Evolutionary conservation across 345 rosid species (phyloP).

Genomic region (Lumnitzera racemosa): DNA sequence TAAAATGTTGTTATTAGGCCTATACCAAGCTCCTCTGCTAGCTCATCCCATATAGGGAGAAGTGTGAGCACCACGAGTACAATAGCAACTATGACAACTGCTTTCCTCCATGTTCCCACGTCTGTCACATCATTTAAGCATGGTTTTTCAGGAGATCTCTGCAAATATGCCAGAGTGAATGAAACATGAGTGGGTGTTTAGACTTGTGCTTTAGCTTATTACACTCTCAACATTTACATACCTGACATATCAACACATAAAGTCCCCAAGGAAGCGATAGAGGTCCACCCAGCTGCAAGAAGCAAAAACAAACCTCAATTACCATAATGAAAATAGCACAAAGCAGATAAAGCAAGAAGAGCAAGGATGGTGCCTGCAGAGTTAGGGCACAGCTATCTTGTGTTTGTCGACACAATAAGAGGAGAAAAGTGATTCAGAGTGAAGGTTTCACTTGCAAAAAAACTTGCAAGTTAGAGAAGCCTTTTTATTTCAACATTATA

Average conservation of each 20-base stretch:
- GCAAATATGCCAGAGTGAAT: constrained; percentile 4
- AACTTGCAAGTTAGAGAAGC: too few relatives aligned
- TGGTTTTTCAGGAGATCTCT: constrained; percentile 89
- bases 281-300: constrained; percentile 78
- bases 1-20: constrained; percentile 78
- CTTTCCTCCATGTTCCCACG: constrained; percentile 92
- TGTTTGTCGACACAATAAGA: too few relatives aligned
- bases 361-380: too few relatives aligned
- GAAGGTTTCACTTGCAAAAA: too few relatives aligned
- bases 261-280: constrained; percentile 94
- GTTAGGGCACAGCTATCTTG: too few relatives aligned
- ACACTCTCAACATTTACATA: constrained; percentile 10
- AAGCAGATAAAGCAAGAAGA: too few relatives aligned
- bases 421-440: too few relatives aligned
- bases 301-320: neutral
- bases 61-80: constrained; percentile 63
- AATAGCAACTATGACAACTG: constrained; percentile 41
- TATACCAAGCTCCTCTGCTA: constrained; percentile 91
- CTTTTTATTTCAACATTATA: too few relatives aligned
- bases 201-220: neutral
- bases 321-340: neutral
- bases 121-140: constrained; percentile 89
- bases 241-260: constrained; percentile 92
- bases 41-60: constrained; percentile 87
- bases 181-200: neutral